Base-by-base conservation (phyloP, 2,329 filamentous ascomycete genomes). In the Cytospora paraplurivora region DNA sequence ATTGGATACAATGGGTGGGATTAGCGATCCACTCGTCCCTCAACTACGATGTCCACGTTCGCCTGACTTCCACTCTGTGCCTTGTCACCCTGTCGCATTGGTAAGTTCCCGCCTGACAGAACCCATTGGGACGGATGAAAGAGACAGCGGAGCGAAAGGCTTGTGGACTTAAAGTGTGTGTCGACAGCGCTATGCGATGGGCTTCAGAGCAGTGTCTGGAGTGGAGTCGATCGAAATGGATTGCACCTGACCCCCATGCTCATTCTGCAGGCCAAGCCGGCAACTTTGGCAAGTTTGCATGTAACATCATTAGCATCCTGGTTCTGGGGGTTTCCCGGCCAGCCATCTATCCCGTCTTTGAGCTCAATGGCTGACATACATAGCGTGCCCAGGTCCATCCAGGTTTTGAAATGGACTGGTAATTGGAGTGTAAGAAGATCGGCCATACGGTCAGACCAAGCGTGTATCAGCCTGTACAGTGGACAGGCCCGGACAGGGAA, bases 1-100 rank as follows among this genome's bases (percentile, higher is more conserved):
- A 67, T 67, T 66, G 63, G 66, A 66, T 60, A 52, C 54, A 37
- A 56, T 54, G 56, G 47, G 57, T 56, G 60, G 59, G 59, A 56
- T 61, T 57, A 27, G 55, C 32, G 50, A 47, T 49, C 55, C 61
- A 62, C 61, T 52, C 44, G 38, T 56, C 57, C 53, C 56, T 41
- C 37, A 38, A 41, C 56, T n/a, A 52, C 44, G 56, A 57, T 56
- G 60, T 55, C 60, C 62, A 56, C 63, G 56, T 63, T 54, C 49
- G 52, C 53, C 49, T 50, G 57, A 41, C 60, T 47, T 47, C 44
- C 44, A 47, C 44, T 47, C 44, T 47, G 19, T 55, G 60, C 50
- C 59, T 62, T 47, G 51, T 37, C 34, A 47, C 44, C 50, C 53
- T 60, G 58, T 60, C 62, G 49, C 54, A 54, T 64, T 62, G 52